phyloP scores from a whole-genome alignment of 2,329 filamentous ascomycete species.

The Phaeosphaeriaceae sp. region DNA sequence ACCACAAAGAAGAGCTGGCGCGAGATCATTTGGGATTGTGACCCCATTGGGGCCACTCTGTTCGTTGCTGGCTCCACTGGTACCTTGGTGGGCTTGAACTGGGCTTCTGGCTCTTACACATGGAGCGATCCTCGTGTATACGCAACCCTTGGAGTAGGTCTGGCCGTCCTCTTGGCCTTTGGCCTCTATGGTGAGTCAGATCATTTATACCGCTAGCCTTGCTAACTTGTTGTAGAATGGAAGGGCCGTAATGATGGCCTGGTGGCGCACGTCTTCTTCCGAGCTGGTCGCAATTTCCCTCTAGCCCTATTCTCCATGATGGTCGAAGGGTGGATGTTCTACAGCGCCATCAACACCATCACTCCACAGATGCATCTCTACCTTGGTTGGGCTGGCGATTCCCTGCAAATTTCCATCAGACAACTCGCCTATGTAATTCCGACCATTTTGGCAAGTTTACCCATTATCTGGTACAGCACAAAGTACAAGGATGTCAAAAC shows the following conservation, averaged over 20 bases:
- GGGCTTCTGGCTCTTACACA: slow-evolving; percentile 33
- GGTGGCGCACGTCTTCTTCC: slow-evolving; percentile 63
- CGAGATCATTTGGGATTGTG: slow-evolving; percentile 35
- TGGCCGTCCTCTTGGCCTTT: slow-evolving; percentile 31
- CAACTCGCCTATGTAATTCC: slow-evolving; percentile 37
- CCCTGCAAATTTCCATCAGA: slow-evolving; percentile 37
- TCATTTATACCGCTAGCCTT: neutral
- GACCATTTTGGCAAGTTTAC: slow-evolving; percentile 25
- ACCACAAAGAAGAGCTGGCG: slow-evolving; percentile 33
- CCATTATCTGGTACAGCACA: slow-evolving; percentile 35
- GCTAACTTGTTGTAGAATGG: slow-evolving; percentile 50
- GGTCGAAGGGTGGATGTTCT: slow-evolving; percentile 65
- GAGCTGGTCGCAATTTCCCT: slow-evolving; percentile 61
- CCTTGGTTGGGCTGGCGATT: slow-evolving; percentile 33
- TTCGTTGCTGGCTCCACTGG: slow-evolving; percentile 31
- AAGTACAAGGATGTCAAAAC: slow-evolving; percentile 35
- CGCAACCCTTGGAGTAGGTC: slow-evolving; percentile 27
- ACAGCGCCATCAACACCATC: slow-evolving; percentile 39
- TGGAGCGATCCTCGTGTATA: slow-evolving; percentile 33
- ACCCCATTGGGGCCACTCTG: slow-evolving; percentile 35
- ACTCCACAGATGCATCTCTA: slow-evolving; percentile 40
- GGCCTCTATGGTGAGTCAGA: slow-evolving; percentile 20
- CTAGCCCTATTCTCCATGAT: slow-evolving; percentile 62
- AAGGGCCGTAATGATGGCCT: slow-evolving; percentile 61
- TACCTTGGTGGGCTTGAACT: slow-evolving; percentile 39